Evolutionary conservation across 352 stramenopile species (phyloP).

Genomic region (Globisporangium echinulatum): DNA sequence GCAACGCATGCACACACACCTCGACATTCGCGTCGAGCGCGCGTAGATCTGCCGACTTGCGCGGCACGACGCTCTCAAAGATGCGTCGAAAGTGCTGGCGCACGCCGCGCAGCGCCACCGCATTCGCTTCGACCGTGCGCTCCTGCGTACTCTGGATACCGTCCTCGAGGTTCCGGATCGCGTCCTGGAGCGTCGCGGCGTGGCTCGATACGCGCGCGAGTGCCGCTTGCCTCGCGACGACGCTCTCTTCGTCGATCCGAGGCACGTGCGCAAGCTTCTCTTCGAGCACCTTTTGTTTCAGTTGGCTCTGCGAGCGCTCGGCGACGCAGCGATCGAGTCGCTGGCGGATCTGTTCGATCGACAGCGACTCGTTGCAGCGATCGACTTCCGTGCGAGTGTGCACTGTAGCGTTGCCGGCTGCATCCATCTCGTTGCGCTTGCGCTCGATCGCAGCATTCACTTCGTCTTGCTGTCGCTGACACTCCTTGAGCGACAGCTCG

Average conservation of each 20-base stretch:
- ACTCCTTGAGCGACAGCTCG: background rate
- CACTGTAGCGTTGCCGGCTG: background rate
- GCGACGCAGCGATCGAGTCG: background rate
- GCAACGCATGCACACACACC: slow-evolving; percentile 5
- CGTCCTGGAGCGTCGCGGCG: slow-evolving; percentile 9
- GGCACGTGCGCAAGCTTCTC: slow-evolving; percentile 2
- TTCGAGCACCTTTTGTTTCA: slow-evolving; percentile 1
- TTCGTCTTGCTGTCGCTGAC: background rate
- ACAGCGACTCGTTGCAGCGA: background rate
- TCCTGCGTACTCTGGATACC: slow-evolving; percentile 20
- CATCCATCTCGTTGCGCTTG: background rate
- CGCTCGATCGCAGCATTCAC: background rate
- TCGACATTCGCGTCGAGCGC: slow-evolving; percentile 12
- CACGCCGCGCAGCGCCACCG: slow-evolving; percentile 16
- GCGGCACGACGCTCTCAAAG: slow-evolving; percentile 20
- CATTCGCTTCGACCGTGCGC: slow-evolving; percentile 17
- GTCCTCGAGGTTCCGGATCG: slow-evolving; percentile 17
- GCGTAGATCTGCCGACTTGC: slow-evolving; percentile 14
- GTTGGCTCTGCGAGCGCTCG: background rate
- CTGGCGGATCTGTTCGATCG: background rate
- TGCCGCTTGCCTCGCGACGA: background rate
- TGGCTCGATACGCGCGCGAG: background rate
- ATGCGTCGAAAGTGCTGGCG: slow-evolving; percentile 15
- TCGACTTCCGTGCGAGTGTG: background rate
- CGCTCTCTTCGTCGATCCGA: background rate